Conservation (phyloP, 1,284 basidiomycete genomes). For the Anthracocystis walkeri region DNA sequence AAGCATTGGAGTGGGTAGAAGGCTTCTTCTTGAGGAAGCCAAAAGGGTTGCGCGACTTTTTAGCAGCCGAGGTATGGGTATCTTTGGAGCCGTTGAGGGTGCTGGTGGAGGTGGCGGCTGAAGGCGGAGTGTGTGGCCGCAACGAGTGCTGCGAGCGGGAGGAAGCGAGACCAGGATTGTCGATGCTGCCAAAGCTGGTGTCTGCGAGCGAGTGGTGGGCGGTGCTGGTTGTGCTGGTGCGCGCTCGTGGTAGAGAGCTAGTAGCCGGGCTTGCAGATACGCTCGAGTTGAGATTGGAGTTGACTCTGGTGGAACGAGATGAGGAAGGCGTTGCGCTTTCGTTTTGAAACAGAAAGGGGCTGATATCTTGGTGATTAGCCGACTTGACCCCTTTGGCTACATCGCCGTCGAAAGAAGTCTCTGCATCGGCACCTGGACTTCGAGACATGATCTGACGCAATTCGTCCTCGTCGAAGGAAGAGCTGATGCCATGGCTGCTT, state of each 20-base stretch:
- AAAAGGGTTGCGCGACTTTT: slow-evolving; percentile 59
- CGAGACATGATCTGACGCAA: slow-evolving; percentile 46
- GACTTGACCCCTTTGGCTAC: slow-evolving; percentile 27
- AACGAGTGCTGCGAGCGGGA: slow-evolving; percentile 42
- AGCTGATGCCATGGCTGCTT: slow-evolving; percentile 34
- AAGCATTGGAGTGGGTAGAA: slow-evolving; percentile 30
- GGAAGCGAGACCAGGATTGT: slow-evolving; percentile 14
- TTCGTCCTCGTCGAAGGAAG: slow-evolving; percentile 43
- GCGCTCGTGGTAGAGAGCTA: slow-evolving; percentile 17
- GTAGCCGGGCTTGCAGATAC: slow-evolving; percentile 5
- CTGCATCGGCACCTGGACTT: slow-evolving; percentile 6
- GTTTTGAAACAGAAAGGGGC: slow-evolving; percentile 54
- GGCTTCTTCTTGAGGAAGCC: slow-evolving; percentile 61
- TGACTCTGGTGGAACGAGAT: slow-evolving; percentile 3
- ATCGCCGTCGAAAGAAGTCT: slow-evolving; percentile 17
- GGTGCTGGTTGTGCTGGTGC: slow-evolving; percentile 19
- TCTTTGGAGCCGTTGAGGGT: slow-evolving; percentile 43
- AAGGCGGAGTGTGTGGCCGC: slow-evolving; percentile 49
- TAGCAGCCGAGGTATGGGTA: slow-evolving; percentile 20
- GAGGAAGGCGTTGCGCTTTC: slow-evolving; percentile 20
- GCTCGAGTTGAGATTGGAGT: neutral
- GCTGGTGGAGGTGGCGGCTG: slow-evolving; percentile 45
- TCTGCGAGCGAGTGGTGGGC: slow-evolving; percentile 20
- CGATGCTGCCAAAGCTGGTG: slow-evolving; percentile 24
- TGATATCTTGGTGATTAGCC: slow-evolving; percentile 53